Conservation (phyloP, 768 basidiomycete species). For the Symmetrospora coprosmae region DNA sequence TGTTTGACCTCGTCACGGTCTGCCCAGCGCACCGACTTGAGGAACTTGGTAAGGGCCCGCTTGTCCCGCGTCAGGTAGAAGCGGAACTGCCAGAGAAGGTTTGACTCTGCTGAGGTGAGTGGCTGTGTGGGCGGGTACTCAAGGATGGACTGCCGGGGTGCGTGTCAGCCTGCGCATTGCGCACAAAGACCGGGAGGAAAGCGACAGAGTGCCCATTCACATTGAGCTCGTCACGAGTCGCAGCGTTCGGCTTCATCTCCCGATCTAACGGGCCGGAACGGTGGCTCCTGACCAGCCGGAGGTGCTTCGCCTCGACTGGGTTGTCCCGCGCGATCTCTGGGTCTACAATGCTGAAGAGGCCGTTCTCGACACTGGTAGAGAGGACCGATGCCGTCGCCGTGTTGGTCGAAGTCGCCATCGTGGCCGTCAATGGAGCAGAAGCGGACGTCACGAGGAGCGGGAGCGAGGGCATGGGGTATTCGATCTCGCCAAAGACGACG, state of each 20-base stretch:
- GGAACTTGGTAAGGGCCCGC: slow-evolving; percentile 87
- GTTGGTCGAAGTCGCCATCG: not conserved
- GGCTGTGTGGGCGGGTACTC: slow-evolving; percentile 77
- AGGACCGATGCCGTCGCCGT: slow-evolving; percentile 50
- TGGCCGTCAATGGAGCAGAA: slow-evolving; percentile 28
- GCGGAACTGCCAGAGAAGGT: slow-evolving; percentile 96
- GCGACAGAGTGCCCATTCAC: slow-evolving; percentile 43
- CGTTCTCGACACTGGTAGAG: slow-evolving; percentile 48
- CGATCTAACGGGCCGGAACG: slow-evolving; percentile 85
- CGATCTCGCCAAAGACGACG: slow-evolving; percentile 71
- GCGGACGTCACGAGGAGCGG: slow-evolving; percentile 25
- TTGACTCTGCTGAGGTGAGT: slow-evolving; percentile 81
- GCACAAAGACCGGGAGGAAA: too few relatives aligned
- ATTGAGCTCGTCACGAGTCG: slow-evolving; percentile 79
- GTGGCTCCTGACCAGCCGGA: slow-evolving; percentile 83
- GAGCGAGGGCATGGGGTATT: slow-evolving; percentile 30
- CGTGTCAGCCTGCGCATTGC: not conserved
- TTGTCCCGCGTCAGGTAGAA: slow-evolving; percentile 88
- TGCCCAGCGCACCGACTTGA: slow-evolving; percentile 94
- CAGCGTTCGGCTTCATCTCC: slow-evolving; percentile 92
- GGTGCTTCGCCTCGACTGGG: slow-evolving; percentile 92
- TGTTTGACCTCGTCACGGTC: slow-evolving; percentile 94
- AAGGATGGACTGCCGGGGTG: slow-evolving; percentile 50
- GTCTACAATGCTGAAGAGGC: slow-evolving; percentile 75
- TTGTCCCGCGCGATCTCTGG: slow-evolving; percentile 85